Conservation (phyloP, 2,329 filamentous ascomycete genomes). For the Talaromyces verruculosus region DNA sequence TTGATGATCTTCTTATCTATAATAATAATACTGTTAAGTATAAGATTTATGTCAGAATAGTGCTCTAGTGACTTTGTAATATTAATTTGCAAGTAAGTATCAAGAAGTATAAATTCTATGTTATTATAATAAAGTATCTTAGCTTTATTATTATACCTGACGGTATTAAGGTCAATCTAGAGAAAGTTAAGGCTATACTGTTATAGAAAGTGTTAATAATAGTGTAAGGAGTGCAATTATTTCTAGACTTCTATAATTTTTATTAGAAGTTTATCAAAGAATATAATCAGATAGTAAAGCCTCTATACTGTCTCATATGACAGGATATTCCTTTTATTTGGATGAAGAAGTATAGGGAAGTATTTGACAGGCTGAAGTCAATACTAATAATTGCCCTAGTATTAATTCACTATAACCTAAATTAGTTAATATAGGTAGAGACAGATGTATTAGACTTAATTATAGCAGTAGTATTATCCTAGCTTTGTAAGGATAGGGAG, state of each 20-base stretch:
- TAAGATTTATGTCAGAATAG: neutral
- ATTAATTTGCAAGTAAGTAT: neutral
- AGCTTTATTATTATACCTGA: neutral
- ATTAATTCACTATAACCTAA: no score
- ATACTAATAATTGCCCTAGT: no score
- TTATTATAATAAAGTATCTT: no score
- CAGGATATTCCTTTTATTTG: neutral
- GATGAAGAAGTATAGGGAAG: no score
- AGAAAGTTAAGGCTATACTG: neutral
- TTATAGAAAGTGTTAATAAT: neutral
- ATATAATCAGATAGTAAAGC: neutral
- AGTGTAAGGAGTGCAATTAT: no score
- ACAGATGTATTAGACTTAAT: no score
- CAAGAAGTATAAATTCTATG: neutral
- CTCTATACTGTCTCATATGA: neutral
- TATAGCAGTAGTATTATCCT: no score
- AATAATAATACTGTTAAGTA: neutral
- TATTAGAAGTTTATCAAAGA: constrained; percentile 23
- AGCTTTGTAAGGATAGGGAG: no score
- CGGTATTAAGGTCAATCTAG: neutral
- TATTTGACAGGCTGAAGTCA: no score
- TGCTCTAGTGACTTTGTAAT: neutral
- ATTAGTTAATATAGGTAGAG: no score
- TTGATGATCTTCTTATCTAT: neutral
- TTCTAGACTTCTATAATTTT: constrained; percentile 24